A percentile compares a stretch with the other conserved stretches of the same genome.
phyloP scores from a whole-genome alignment of 1,284 basidiomycete species.

The Sporisorium sorghi region DNA sequence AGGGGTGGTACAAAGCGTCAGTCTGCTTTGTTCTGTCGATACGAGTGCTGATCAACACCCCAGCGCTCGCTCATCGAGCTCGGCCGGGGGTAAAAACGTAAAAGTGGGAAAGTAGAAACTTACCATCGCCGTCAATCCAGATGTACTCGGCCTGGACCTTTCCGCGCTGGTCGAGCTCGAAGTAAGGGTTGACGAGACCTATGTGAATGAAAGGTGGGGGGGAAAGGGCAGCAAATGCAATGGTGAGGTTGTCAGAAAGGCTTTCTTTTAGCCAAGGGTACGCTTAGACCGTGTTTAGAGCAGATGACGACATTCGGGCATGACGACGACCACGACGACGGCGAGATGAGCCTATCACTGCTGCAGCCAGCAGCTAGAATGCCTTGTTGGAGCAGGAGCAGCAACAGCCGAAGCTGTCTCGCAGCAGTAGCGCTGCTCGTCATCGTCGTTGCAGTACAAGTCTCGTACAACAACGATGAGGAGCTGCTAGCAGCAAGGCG shows the following conservation, averaged over 20 bases:
- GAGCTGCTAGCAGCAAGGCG: neutral
- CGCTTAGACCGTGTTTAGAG: neutral
- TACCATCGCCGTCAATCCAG: constrained; percentile 72
- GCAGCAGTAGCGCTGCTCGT: constrained; percentile 4
- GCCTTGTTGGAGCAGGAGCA: neutral
- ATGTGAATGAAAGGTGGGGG: neutral
- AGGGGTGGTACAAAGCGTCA: constrained; percentile 1
- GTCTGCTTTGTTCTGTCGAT: neutral
- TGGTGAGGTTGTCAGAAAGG: constrained; percentile 1
- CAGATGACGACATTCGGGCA: neutral
- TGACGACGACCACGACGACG: neutral
- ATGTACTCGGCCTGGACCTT: constrained; percentile 69
- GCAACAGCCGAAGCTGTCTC: neutral
- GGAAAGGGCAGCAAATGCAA: constrained; percentile 1
- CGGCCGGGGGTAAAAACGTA: neutral
- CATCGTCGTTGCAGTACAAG: neutral
- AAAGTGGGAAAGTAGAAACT: constrained; percentile 2
- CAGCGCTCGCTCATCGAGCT: neutral
- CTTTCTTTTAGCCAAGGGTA: neutral
- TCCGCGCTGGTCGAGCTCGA: constrained; percentile 62
- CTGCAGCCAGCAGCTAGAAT: neutral
- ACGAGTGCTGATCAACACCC: neutral
- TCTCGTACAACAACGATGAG: constrained; percentile 1
- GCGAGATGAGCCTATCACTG: neutral
- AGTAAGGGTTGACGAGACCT: constrained; percentile 61